phyloP scores from a whole-genome alignment of 1,284 basidiomycete species.

The Malassezia equina region DNA sequence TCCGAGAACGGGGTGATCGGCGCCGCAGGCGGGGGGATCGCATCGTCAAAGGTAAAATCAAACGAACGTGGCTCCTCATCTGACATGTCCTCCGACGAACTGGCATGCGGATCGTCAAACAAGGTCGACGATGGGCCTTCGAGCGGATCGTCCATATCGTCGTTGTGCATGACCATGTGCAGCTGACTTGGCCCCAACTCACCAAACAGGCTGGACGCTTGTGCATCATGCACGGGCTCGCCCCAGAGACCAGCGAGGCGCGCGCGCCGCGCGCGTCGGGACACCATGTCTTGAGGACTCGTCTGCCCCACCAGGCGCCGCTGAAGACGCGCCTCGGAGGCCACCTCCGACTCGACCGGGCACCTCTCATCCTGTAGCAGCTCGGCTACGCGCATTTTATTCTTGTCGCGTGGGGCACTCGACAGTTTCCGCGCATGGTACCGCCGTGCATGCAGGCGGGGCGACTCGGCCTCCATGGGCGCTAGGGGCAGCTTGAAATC shows the following conservation, averaged over 20 bases:
- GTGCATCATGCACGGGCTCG: slow-evolving; percentile 5
- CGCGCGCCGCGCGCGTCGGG: slow-evolving; percentile 1
- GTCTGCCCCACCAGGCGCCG: slow-evolving; percentile 23
- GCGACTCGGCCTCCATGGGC: background rate
- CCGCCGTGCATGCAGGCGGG: background rate
- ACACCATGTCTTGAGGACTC: background rate
- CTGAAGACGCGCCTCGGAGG: slow-evolving; percentile 42
- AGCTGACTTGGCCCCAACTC: background rate
- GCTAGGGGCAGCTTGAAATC: slow-evolving; percentile 12
- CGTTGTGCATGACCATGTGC: background rate
- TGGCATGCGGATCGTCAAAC: background rate
- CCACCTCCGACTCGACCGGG: slow-evolving; percentile 36
- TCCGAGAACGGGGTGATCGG: background rate
- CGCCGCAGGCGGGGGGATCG: background rate
- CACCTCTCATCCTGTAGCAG: slow-evolving; percentile 32
- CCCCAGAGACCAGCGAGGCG: background rate
- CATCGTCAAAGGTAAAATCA: background rate
- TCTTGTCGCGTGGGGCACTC: slow-evolving; percentile 11
- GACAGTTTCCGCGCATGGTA: background rate
- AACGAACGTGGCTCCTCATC: slow-evolving; percentile 3
- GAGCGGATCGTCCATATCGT: slow-evolving; percentile 7
- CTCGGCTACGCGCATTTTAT: slow-evolving; percentile 35
- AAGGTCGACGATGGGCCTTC: background rate
- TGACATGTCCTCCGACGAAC: slow-evolving; percentile 3
- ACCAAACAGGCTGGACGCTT: background rate